Evolutionary conservation across 2,329 filamentous ascomycete species (phyloP), one percentile per base, ranked within the genome.

Genomic region (Phialemoniopsis sp.): DNA sequence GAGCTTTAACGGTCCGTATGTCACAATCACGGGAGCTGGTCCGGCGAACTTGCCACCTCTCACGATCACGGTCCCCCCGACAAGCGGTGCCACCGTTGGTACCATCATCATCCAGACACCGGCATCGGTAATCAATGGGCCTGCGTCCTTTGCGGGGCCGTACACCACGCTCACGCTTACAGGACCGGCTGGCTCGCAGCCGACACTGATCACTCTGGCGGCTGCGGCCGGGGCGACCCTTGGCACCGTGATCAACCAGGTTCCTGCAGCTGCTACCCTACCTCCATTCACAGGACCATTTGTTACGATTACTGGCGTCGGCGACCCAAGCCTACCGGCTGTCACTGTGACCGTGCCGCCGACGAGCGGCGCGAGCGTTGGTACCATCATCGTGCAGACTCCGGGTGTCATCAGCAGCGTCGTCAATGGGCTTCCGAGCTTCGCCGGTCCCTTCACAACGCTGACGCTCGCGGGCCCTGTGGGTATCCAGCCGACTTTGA

Each of bases 1-100:
- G 21, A 26, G 21, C 4, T 50, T 49, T 32, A 43, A 46, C 12
- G 46, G 46, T 4, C 44, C 46, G 0, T 50, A 43, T 33, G 46
- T 44, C 1, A 50, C 50, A 19, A 40, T 48, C 13, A 48, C 46
- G 4, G 46, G 41, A n/a, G 8, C 26, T 3, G 38, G 29, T 8
- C 34, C 39, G 4, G 39, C 39, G 12, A 37, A 33, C 4, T 21
- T 16, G 13, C 21, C 21, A 26, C 36, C 45, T 4, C 31, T 45
- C 8, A 49, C 46, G 1, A 18, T 47, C 3, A 47, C 46, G 8
- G 18, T 48, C 8, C 32, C 41, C 3, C 48, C 45, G 3, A 21
- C 34, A 3, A 37, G 44, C 17, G 38, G 34, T 12, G 40, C 12
- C 26, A 29, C 32, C 2, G 29, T 39, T 6, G 46, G 46, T 12